Evolutionary conservation across 225 moss, liverwort and hornwort genomes (phyloP), one percentile per base, ranked within the genome.

Genomic region (Polytrichum formosum): DNA sequence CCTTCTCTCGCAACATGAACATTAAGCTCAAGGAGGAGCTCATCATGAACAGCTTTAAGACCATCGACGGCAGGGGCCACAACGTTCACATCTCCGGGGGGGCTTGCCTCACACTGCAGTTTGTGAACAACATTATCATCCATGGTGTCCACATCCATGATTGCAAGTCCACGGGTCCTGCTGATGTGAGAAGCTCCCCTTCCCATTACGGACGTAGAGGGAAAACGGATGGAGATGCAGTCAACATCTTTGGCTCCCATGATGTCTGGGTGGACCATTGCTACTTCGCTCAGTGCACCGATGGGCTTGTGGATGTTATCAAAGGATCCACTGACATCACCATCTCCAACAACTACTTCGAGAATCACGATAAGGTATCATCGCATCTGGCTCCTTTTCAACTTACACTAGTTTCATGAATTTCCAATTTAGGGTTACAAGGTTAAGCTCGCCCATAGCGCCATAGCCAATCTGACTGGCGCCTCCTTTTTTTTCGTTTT

Each of bases 181-280:
- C 75, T 1, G 63, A 72, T 1, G 77, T 86, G 2, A 80, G 75
- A 7, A 78, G 75, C 73, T 79, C 79, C 22, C n/a, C 23, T 1
- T 56, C 80, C 0, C 83, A 86, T 28, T 4, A 28, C 2, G 80
- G 86, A 0, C 69, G 78, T 22, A 74, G 83, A 23, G 33, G 13
- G 17, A 74, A 77, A n/a, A 75, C 86, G 5, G 86, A 83, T 28
- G 86, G 86, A 17, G 80, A 86, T 8, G 83, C 72, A 0, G 25
- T 86, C 17, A 77, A 54, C 29, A 80, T 86, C 53, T 80, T 80
- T 71, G 80, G 73, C 0, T 80, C 82, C 2, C 73, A 65, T 22
- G 80, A 83, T 72, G 22, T 86, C 20, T 86, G 86, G 86, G 72
- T 86, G 54, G 86, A 86, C 60, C 86, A 83, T 37, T 79, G 79